A percentile compares a stretch with the other conserved stretches of the same genome.
Evolutionary conservation across 176 grass and related monocot species (phyloP).

Genomic region (Eragrostis nindensis): DNA sequence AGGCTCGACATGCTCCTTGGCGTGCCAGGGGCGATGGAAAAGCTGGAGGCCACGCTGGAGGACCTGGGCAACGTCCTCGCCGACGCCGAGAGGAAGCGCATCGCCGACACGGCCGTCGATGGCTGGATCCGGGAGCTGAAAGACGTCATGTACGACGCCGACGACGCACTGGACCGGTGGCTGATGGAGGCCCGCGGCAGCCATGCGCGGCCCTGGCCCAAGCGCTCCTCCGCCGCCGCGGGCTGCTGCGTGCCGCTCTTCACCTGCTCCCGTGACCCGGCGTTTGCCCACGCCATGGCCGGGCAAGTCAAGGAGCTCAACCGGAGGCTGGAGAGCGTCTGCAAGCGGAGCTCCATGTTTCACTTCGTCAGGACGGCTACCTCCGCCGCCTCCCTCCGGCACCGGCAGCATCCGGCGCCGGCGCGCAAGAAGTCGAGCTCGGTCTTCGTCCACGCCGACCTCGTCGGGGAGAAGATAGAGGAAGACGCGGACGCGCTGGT

Average conservation of each 20-base stretch:
- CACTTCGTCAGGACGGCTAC: conserved; percentile 6
- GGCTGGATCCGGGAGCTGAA: conserved; percentile 46
- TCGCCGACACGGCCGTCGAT: conserved; percentile 12
- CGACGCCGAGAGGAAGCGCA: conserved; percentile 49
- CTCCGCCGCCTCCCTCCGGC: neutral
- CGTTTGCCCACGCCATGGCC: neutral
- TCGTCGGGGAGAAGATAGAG: conserved; percentile 3
- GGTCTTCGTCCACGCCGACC: conserved; percentile 13
- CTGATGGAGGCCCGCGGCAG: conserved; percentile 32
- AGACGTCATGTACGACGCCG: conserved; percentile 51
- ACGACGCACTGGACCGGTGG: conserved; percentile 42
- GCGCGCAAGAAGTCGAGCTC: conserved; percentile 16
- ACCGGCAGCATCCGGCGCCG: neutral
- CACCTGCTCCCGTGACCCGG: conserved; percentile 7
- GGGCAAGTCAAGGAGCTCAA: conserved; percentile 21
- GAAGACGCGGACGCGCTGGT: conserved; percentile 1
- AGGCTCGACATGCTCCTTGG: conserved; percentile 43
- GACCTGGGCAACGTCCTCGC: conserved; percentile 27
- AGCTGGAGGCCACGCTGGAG: conserved; percentile 28
- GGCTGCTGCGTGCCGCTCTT: conserved; percentile 18
- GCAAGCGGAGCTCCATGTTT: conserved; percentile 16
- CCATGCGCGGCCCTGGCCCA: neutral
- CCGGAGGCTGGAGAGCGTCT: conserved; percentile 16
- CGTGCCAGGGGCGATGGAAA: conserved; percentile 42
- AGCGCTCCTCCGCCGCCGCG: neutral